These are phyloP conservation scores for Aspergillus kassunensis DNA, from an alignment of 495 filamentous ascomycete genomes.

Conservation along the genomic window DNA sequence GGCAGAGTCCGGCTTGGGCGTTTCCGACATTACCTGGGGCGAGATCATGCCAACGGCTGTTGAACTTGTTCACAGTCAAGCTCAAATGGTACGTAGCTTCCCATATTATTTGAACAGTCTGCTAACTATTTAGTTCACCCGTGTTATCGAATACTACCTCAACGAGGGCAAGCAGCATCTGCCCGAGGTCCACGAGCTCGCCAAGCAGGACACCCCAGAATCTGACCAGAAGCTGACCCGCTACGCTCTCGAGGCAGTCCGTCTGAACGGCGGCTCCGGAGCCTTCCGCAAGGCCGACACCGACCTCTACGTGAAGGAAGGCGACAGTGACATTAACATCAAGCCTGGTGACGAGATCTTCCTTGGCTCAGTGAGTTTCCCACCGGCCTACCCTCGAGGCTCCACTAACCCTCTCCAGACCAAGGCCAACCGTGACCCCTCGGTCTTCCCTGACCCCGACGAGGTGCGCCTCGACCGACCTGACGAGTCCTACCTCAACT, in stretches of 20 bases:
- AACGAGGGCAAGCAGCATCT: conserved; percentile 53
- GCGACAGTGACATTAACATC: conserved; percentile 46
- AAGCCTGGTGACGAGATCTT: conserved; percentile 52
- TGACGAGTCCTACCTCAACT: conserved; percentile 63
- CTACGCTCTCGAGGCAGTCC: conserved; percentile 52
- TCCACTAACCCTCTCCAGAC: conserved; percentile 18
- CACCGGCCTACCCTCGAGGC: neutral
- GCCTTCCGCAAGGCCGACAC: conserved; percentile 48
- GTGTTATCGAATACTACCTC: conserved; percentile 77
- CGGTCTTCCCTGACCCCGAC: conserved; percentile 64
- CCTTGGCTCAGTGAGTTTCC: conserved; percentile 39
- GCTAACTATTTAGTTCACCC: conserved; percentile 50
- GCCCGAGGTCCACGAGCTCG: conserved; percentile 54
- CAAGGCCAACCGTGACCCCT: conserved; percentile 54
- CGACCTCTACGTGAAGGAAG: conserved; percentile 46
- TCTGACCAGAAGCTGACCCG: conserved; percentile 48
- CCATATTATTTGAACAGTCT: neutral
- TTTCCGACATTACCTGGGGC: conserved; percentile 68
- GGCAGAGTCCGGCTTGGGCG: conserved; percentile 58
- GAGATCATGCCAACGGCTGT: conserved; percentile 63
- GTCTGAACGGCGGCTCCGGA: conserved; percentile 58
- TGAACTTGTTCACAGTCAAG: conserved; percentile 65
- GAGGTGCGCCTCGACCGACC: conserved; percentile 64
- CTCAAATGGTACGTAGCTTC: conserved; percentile 46
- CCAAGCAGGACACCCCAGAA: conserved; percentile 42